Conservation (phyloP, 768 basidiomycete species). For the Myochromella boudieri region DNA sequence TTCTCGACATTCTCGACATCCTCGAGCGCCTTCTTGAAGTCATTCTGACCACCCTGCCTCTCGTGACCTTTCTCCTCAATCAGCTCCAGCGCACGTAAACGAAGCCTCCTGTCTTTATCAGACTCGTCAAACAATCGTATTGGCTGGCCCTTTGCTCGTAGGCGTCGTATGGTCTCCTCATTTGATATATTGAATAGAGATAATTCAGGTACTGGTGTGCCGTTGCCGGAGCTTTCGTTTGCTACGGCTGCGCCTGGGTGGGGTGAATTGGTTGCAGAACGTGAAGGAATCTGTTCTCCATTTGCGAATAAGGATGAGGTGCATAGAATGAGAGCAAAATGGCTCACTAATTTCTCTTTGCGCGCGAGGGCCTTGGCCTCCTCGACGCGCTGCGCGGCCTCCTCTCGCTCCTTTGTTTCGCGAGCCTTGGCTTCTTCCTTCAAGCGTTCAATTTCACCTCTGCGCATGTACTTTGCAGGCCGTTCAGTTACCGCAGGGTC, state of each 20-base stretch:
- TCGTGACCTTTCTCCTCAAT: constrained; percentile 89
- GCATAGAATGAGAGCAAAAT: constrained; percentile 3
- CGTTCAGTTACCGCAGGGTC: constrained; percentile 38
- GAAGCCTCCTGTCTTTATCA: constrained; percentile 89
- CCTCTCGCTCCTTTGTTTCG: constrained; percentile 30
- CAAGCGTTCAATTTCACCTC: constrained; percentile 84
- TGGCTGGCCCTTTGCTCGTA: constrained; percentile 91
- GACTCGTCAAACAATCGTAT: constrained; percentile 93
- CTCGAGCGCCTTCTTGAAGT: constrained; percentile 88
- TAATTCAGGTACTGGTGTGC: constrained; percentile 47
- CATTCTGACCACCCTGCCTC: constrained; percentile 85
- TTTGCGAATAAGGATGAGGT: constrained; percentile 32
- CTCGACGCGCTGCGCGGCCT: constrained; percentile 21
- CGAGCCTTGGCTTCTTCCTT: constrained; percentile 40
- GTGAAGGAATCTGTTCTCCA: constrained; percentile 50
- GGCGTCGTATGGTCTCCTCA: constrained; percentile 85
- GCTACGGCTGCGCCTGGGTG: constrained; percentile 23
- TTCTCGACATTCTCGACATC: constrained; percentile 82
- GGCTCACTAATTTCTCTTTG: constrained; percentile 45
- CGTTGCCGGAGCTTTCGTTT: constrained; percentile 27
- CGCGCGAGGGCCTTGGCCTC: constrained; percentile 31
- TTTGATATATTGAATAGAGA: constrained; percentile 86
- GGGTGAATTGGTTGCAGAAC: constrained; percentile 41
- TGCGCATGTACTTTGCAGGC: constrained; percentile 85
- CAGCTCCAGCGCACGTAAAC: constrained; percentile 90